Conservation (phyloP, 352 stramenopile species). For the Globisporangium iwayamae region DNA sequence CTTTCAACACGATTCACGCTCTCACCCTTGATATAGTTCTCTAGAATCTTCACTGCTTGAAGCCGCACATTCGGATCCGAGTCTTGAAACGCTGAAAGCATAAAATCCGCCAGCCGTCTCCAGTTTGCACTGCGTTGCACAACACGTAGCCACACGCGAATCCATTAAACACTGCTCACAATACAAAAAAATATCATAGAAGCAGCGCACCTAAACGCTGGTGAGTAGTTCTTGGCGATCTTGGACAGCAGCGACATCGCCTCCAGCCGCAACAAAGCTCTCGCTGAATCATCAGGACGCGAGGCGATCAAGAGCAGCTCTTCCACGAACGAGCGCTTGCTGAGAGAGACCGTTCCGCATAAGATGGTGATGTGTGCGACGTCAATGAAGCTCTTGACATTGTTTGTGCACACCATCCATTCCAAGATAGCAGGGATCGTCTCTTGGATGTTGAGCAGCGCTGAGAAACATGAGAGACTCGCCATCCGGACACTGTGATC, state of each 20-base stretch:
- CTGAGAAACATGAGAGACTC: conserved; percentile 75
- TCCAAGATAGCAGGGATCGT: conserved; percentile 55
- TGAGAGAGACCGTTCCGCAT: conserved; percentile 53
- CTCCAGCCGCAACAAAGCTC: conserved; percentile 61
- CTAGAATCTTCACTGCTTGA: conserved; percentile 84
- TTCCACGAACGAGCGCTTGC: conserved; percentile 67
- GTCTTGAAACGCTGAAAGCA: conserved; percentile 81
- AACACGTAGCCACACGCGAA: background rate
- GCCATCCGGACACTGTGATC: conserved; percentile 79
- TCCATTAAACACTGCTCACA: too few species aligned
- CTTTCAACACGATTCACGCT: conserved; percentile 18
- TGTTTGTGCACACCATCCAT: conserved; percentile 66
- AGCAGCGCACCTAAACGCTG: conserved; percentile 40
- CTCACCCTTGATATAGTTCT: conserved; percentile 86
- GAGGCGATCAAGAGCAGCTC: conserved; percentile 71
- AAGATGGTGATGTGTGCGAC: conserved; percentile 63
- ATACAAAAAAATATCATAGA: background rate
- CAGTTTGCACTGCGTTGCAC: conserved; percentile 37
- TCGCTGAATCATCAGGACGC: conserved; percentile 47
- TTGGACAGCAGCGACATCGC: conserved; percentile 84
- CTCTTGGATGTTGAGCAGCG: conserved; percentile 71
- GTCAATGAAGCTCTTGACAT: conserved; percentile 37
- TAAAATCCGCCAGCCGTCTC: conserved; percentile 65
- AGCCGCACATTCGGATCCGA: conserved; percentile 81
- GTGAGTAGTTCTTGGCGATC: conserved; percentile 79